phyloP scores from a whole-genome alignment of 2,329 filamentous ascomycete species.

The Cladosporium sp. region DNA sequence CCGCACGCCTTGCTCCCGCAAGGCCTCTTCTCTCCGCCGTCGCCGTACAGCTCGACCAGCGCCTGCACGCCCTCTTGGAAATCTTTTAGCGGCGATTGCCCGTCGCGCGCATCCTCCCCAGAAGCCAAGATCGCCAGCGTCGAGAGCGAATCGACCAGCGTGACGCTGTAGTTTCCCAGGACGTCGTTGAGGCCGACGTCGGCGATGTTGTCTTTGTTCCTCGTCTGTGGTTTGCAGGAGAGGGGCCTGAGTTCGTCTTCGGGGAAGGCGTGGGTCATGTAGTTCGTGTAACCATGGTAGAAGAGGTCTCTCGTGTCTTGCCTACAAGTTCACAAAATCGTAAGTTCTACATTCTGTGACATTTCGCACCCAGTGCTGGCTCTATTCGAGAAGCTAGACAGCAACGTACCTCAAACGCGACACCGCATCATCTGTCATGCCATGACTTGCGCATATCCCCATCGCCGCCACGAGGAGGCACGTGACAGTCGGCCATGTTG shows the following conservation, averaged over 20 bases:
- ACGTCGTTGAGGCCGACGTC: constrained; percentile 93
- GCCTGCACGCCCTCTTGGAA: constrained; percentile 80
- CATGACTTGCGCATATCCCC: constrained; percentile 39
- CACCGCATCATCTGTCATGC: constrained; percentile 50
- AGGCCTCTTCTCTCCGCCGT: constrained; percentile 72
- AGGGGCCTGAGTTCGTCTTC: constrained; percentile 93
- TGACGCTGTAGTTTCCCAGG: constrained; percentile 94
- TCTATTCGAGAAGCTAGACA: neutral
- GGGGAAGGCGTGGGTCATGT: constrained; percentile 90
- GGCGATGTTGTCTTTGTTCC: constrained; percentile 75
- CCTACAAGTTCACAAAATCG: constrained; percentile 30
- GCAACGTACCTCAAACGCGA: constrained; percentile 40
- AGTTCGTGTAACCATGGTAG: constrained; percentile 95
- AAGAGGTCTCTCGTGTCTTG: constrained; percentile 70
- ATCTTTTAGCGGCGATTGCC: constrained; percentile 55
- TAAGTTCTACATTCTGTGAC: neutral
- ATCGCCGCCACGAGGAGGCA: constrained; percentile 35
- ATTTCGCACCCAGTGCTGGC: neutral
- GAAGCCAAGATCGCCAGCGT: constrained; percentile 91
- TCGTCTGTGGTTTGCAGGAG: constrained; percentile 78
- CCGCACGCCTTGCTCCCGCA: constrained; percentile 73
- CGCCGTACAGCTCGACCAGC: constrained; percentile 81
- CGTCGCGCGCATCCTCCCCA: constrained; percentile 52
- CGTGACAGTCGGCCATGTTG: constrained; percentile 39
- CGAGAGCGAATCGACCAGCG: constrained; percentile 90